Evolutionary conservation across 257 asterid species (phyloP).

Genomic region (Lantana camara): DNA sequence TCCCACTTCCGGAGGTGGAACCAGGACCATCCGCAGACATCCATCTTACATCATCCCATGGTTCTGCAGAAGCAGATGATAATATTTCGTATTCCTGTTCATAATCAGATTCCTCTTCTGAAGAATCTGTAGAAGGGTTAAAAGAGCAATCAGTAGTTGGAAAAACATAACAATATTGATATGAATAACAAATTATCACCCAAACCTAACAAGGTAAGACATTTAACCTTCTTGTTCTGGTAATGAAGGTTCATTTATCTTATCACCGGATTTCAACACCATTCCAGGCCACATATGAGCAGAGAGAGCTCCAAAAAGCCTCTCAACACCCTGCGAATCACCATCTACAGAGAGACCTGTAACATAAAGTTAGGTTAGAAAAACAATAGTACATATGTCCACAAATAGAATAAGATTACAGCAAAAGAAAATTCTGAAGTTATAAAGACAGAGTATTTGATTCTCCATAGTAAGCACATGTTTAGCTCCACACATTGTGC

Average conservation of each 20-base stretch:
- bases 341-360: constrained; percentile 67
- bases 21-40: constrained; percentile 63
- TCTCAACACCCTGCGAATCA: constrained; percentile 92
- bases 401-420: no score
- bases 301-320: constrained; percentile 86
- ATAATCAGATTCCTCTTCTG: constrained; percentile 77
- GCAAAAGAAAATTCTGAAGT: neutral
- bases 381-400: neutral
- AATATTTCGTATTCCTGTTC: constrained; percentile 77
- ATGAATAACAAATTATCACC: neutral
- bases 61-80: constrained; percentile 82
- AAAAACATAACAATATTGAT: constrained; percentile 5
- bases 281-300: constrained; percentile 99
- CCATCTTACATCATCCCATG: constrained; percentile 65
- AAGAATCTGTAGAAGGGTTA: constrained; percentile 48
- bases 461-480: no score
- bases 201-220: constrained; percentile 6
- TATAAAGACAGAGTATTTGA: constrained; percentile 1
- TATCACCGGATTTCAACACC: constrained; percentile 91
- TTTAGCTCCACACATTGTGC: neutral
- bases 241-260: constrained; percentile 69
- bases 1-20: constrained; percentile 37
- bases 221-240: constrained; percentile 72
- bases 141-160: constrained; percentile 7
- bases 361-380: neutral